Conservation (phyloP, 805 yeast species). For the Suhomyces kilbournensis region DNA sequence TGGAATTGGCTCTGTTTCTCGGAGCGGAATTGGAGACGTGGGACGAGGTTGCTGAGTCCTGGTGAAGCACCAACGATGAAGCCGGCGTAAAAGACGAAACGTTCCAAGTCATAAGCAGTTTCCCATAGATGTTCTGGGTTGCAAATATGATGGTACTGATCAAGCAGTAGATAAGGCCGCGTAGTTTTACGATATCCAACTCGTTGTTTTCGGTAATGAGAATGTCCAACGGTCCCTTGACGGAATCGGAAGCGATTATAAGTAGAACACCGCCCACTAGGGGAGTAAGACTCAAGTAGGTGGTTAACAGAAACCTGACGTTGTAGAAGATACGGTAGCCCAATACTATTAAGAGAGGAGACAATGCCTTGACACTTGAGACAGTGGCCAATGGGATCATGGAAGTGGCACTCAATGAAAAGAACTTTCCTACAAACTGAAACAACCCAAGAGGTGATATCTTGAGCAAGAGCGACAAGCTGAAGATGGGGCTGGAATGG, state of each 20-base stretch:
- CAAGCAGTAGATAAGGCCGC: conserved; percentile 69
- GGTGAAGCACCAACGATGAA: conserved; percentile 26
- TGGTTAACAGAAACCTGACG: conserved; percentile 48
- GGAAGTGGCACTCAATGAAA: conserved; percentile 62
- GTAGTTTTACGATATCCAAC: conserved; percentile 33
- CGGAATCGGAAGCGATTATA: conserved; percentile 38
- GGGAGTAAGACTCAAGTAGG: conserved; percentile 53
- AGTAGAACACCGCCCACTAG: conserved; percentile 52
- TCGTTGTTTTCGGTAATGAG: conserved; percentile 10
- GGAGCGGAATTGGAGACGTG: neutral
- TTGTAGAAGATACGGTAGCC: conserved; percentile 52
- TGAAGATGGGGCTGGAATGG: conserved; percentile 18
- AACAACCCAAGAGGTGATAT: conserved; percentile 63
- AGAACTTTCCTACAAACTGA: conserved; percentile 63
- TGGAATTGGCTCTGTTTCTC: conserved; percentile 19
- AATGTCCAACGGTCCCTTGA: conserved; percentile 5
- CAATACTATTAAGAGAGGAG: conserved; percentile 58
- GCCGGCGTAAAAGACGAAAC: conserved; percentile 18
- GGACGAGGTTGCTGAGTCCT: conserved; percentile 5
- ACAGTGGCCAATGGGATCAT: conserved; percentile 66
- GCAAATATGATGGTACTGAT: conserved; percentile 74
- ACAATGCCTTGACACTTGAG: conserved; percentile 64
- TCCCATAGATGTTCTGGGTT: conserved; percentile 82
- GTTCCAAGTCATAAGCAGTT: conserved; percentile 66
- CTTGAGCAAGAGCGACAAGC: conserved; percentile 36